Evolutionary conservation across 1,139 yeast genomes (phyloP), one percentile per base, ranked within the genome.

Genomic region (Lodderomyces parapsilosis): DNA sequence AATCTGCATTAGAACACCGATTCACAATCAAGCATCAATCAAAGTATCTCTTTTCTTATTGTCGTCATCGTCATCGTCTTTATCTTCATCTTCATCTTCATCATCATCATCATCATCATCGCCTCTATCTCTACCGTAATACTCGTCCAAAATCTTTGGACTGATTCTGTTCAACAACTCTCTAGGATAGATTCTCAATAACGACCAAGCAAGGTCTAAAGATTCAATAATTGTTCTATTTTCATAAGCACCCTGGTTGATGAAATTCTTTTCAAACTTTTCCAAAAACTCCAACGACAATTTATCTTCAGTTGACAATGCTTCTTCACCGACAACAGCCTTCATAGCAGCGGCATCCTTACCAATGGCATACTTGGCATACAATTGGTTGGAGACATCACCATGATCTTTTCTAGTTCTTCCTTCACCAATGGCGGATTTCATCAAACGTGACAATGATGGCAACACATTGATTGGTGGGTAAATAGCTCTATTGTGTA

Each of bases 261-360:
- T 89, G 62, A 94, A 94, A 44, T 93, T 86, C 78, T 87, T 89
- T 71, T 93, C 99, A 60, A 93, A 93, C 74, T 93, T 93, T 65
- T 94, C 99, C 73, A 93, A 82, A 66, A 93, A 93, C 74, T 93
- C 99, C 61, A 93, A 79, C 1, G 99, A 93, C 54, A 93, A 80
- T 72, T 93, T 94, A 72, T 93, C 99, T 71, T 93, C 99, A 54
- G 89, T 88, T 30, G 97, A 90, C 60, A 93, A 78, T 33, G 99
- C 99, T 71, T 93, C 99, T 71, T 93, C 99, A 81, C 99, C 99
- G 57, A 93, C 99, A 54, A 93, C 99, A n/a, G 99, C 96, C 75
- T 93, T 93, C 99, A 93, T 93, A 57, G 99, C 97, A 41, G 99
- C 99, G 25, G 99, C 99, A 71, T 93, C 99, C 73, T 91, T 87